Percentiles rank a stretch among this genome's conserved stretches.
Conservation (phyloP, 148 eudicot species). For the Amaranthus cruentus region DNA sequence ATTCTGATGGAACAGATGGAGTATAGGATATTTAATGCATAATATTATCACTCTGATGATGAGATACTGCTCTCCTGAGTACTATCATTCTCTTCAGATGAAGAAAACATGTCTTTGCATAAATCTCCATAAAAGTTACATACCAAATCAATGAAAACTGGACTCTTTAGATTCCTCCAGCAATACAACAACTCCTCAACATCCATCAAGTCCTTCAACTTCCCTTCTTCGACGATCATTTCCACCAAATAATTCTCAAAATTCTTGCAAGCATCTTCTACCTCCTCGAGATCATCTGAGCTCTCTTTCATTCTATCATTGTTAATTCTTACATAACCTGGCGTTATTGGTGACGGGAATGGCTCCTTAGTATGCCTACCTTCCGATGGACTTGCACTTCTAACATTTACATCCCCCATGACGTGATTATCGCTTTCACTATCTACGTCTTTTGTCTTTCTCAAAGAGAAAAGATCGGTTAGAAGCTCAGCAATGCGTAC, state of each 20-base stretch:
- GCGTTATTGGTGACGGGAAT: slow-evolving; percentile 59
- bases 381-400: slow-evolving; percentile 28
- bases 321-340: slow-evolving; percentile 36
- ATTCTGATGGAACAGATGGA: too few relatives aligned
- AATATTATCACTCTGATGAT: slow-evolving; percentile 17
- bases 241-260: slow-evolving; percentile 74
- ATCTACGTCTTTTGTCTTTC: slow-evolving; percentile 49
- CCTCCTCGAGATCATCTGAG: slow-evolving; percentile 26
- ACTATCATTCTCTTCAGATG: slow-evolving; percentile 32
- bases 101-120: slow-evolving; percentile 62
- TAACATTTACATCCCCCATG: slow-evolving; percentile 17
- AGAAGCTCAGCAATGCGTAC: slow-evolving; percentile 36
- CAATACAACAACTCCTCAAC: slow-evolving; percentile 75
- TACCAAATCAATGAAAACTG: slow-evolving; percentile 68
- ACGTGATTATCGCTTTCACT: slow-evolving; percentile 22
- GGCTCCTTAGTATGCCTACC: slow-evolving; percentile 40
- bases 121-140: slow-evolving; percentile 79
- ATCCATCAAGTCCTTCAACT: slow-evolving; percentile 52
- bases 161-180: slow-evolving; percentile 71
- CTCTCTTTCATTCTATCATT: slow-evolving; percentile 25
- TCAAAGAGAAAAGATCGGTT: slow-evolving; percentile 36
- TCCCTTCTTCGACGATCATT: slow-evolving; percentile 79
- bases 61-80: slow-evolving; percentile 5
- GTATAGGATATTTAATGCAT: background rate
- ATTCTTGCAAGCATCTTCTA: slow-evolving; percentile 56